Evolutionary conservation across 2,329 filamentous ascomycete genomes (phyloP), one percentile per base, ranked within the genome.

Genomic region (Nemania diffusa): DNA sequence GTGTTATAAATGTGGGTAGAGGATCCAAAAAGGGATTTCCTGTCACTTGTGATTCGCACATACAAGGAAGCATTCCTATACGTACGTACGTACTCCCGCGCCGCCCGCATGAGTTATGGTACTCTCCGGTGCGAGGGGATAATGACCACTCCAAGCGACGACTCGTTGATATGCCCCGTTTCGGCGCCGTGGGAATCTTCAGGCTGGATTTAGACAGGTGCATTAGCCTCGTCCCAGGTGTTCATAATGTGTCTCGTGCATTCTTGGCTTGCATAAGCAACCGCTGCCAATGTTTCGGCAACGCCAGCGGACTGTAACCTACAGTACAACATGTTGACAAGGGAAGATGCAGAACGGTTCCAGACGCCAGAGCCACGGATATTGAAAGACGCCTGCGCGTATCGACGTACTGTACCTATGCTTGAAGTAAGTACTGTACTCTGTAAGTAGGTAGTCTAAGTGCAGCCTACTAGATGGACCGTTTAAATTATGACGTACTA

Each of bases 231-330:
- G 64, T 69, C 55, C 71, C 64, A 69, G 67, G 65, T 62, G 71
- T 65, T 69, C 67, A 57, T 44, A 58, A 67, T 68, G 68, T 71
- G 69, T 71, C 72, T 71, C 70, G 69, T 72, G 69, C 72, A 48
- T 65, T 53, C 70, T 72, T 68, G 65, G 68, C 64, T 57, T 66
- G 63, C 66, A 66, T 56, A 59, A 65, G 26, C 40, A 55, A 26
- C 20, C 51, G 57, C 50, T 53, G 27, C 46, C 62, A 34, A 57
- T 58, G 61, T 65, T 69, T 64, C 53, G 64, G 69, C 48, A 65
- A 61, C 57, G 42, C 48, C 32, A 56, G 51, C 42, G 57, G 67
- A 67, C 57, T 59, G 52, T 22, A 61, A 64, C 52, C 50, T 17
- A n/a, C n/a, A n/a, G n/a, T 27, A 27, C 62, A 58, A n/a, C 27